Evolutionary conservation across 495 filamentous ascomycete species (phyloP), one percentile per base, ranked within the genome.

Genomic region (Aspergillus funiculosus): DNA sequence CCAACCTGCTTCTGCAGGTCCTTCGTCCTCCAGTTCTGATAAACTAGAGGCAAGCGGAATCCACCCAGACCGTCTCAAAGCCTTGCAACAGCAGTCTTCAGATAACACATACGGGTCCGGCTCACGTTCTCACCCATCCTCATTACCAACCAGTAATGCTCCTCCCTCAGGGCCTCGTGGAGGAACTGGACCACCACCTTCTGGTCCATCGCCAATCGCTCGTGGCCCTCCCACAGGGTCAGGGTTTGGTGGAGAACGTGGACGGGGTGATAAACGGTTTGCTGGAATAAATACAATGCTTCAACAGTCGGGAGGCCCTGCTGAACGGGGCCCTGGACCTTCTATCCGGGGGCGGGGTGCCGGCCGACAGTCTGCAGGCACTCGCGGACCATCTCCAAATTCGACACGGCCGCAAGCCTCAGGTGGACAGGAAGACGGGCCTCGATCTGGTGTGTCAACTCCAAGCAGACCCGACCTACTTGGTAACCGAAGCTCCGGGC

Each of bases 1-100:
- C 9, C 58, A 54, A 37, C 25, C 63, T 31, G 14, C 60, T 6
- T 30, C 55, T 25, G 24, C 61, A 32, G 39, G 37, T 6, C 41
- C 62, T 6, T 34, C 61, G 18, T 50, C 62, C 5, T 56, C 60
- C 8, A 38, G 53, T 17, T 37, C 48, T 4, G 67, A 60, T n/a
- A 50, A 48, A 27, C 43, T 57, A 10, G 62, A 68, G 21, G 55
- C 56, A 19, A 52, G 61, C 4, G 73, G 74, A 5, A 67, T 78
- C 15, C 74, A 77, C 32, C 74, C 73, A 6, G 74, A 78, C 46
- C 66, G 74, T 25, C 56, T 76, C 7, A 71, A 66, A 43, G 57
- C 51, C 39, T 9, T 65, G 31, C 52, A 63, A 36, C 43, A 59
- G 42, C 52, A 60, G 39, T n/a, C 58, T 25, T 11, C 48, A 8